Evolutionary conservation across 768 basidiomycete species (phyloP).

Genomic region (Austroboletus festivus): DNA sequence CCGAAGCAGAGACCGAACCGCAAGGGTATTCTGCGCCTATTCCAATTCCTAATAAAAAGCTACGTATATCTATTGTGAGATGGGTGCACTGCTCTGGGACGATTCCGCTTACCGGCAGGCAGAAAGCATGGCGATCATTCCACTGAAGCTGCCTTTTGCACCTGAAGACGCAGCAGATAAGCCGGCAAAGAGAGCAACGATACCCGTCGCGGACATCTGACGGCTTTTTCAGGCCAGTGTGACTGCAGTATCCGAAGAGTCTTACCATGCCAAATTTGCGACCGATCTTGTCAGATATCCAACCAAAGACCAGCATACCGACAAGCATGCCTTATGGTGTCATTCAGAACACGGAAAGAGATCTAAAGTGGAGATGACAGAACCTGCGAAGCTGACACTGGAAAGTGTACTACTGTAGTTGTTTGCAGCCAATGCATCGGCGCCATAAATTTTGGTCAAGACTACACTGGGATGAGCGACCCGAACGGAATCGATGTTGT

Average conservation of each 20-base stretch:
- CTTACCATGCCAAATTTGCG: slow-evolving; percentile 85
- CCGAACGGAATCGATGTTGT: neutral
- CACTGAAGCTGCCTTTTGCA: slow-evolving; percentile 63
- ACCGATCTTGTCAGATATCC: slow-evolving; percentile 81
- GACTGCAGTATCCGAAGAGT: neutral
- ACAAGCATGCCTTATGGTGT: slow-evolving; percentile 76
- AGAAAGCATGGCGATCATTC: slow-evolving; percentile 73
- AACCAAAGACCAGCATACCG: slow-evolving; percentile 82
- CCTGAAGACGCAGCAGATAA: slow-evolving; percentile 83
- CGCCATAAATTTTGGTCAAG: slow-evolving; percentile 67
- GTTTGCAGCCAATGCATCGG: slow-evolving; percentile 43
- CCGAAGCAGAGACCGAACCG: slow-evolving; percentile 84
- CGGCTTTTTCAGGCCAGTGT: slow-evolving; percentile 12
- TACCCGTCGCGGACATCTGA: slow-evolving; percentile 77
- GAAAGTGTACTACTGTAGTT: slow-evolving; percentile 63
- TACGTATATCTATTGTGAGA: slow-evolving; percentile 24
- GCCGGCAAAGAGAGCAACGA: slow-evolving; percentile 80
- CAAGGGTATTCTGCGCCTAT: slow-evolving; percentile 89
- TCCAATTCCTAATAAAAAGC: slow-evolving; percentile 87
- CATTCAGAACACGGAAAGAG: slow-evolving; percentile 61
- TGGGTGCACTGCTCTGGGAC: neutral
- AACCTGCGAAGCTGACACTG: slow-evolving; percentile 79
- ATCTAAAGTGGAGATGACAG: slow-evolving; percentile 62
- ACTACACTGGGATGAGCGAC: slow-evolving; percentile 39
- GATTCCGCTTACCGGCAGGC: slow-evolving; percentile 59